These are phyloP conservation scores for Scheffersomyces insectosa DNA, from an alignment of 1,139 yeast species.

Conservation along the genomic window DNA sequence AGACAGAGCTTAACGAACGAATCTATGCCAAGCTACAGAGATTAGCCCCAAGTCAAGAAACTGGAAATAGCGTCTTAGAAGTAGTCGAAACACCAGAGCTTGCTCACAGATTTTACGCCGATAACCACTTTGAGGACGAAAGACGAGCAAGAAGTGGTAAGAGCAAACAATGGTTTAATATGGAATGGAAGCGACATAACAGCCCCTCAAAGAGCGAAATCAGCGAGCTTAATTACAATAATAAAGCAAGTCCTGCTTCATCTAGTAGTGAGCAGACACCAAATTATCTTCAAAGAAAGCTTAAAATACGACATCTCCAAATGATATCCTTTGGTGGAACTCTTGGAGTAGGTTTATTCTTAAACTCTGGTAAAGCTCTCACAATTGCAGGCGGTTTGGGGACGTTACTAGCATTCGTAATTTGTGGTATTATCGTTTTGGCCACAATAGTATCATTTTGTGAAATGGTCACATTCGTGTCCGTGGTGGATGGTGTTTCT, in stretches of 20 bases:
- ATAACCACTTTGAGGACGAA: constrained; percentile 16
- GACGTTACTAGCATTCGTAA: constrained; percentile 64
- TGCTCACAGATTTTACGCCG: constrained; percentile 30
- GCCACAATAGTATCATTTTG: constrained; percentile 76
- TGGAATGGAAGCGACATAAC: constrained; percentile 6
- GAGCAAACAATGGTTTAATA: constrained; percentile 10
- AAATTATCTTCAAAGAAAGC: constrained; percentile 48
- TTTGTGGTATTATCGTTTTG: constrained; percentile 68
- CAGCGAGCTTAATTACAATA: background rate
- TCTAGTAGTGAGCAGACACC: constrained; percentile 2
- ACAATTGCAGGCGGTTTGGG: constrained; percentile 85
- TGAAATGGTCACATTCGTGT: constrained; percentile 83
- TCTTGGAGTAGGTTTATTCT: constrained; percentile 76
- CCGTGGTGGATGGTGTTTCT: constrained; percentile 78
- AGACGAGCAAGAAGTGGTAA: constrained; percentile 2
- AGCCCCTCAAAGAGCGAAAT: background rate
- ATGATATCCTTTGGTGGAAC: constrained; percentile 86
- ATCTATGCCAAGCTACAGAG: constrained; percentile 21
- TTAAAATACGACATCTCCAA: constrained; percentile 71
- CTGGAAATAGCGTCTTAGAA: constrained; percentile 24
- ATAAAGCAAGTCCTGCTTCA: constrained; percentile 2
- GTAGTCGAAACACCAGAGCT: constrained; percentile 33
- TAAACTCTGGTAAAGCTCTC: constrained; percentile 78
- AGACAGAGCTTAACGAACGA: constrained; percentile 36
- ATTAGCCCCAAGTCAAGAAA: constrained; percentile 5